A percentile compares a stretch with the other conserved stretches of the same genome.
Conservation (phyloP, 2,329 filamentous ascomycete species). For the Verticillium dahliae region DNA sequence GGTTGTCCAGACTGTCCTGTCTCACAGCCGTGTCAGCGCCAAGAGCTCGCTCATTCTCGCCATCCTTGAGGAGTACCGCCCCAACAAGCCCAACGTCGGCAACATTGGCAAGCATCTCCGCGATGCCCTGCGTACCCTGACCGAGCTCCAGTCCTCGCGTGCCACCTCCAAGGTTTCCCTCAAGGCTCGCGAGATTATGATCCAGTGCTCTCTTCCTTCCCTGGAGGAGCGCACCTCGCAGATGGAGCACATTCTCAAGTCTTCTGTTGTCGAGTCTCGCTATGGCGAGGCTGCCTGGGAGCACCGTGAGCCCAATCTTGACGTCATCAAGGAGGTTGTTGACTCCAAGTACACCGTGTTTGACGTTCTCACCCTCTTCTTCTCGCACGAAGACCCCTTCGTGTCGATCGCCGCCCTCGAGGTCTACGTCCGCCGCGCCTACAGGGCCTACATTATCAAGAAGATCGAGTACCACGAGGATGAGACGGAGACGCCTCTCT, state of each 20-base stretch:
- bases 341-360: slow-evolving; percentile 99
- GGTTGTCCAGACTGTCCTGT: slow-evolving; percentile 84
- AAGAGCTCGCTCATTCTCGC: slow-evolving; percentile 94
- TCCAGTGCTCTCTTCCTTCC: slow-evolving; percentile 93
- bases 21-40: slow-evolving; percentile 82
- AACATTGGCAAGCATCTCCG: slow-evolving; percentile 87
- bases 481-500: slow-evolving; percentile 61
- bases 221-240: slow-evolving; percentile 90
- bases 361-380: slow-evolving; percentile 92
- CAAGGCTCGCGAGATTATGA: slow-evolving; percentile 94
- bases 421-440: slow-evolving; percentile 92
- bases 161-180: slow-evolving; percentile 89
- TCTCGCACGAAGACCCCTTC: slow-evolving; percentile 89
- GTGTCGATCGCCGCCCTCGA: slow-evolving; percentile 90
- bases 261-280: slow-evolving; percentile 90
- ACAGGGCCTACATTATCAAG: slow-evolving; percentile 91
- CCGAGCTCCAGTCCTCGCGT: slow-evolving; percentile 79
- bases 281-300: slow-evolving; percentile 98
- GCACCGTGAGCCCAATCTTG: slow-evolving; percentile 83
- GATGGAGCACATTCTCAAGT: slow-evolving; percentile 98
- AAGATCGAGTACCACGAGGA: slow-evolving; percentile 81
- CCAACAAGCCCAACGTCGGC: slow-evolving; percentile 85
- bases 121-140: slow-evolving; percentile 73
- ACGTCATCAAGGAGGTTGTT: slow-evolving; percentile 93
- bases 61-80: slow-evolving; percentile 88